Evolutionary conservation across 352 stramenopile species (phyloP).

Genomic region (Blastocystis sp.): DNA sequence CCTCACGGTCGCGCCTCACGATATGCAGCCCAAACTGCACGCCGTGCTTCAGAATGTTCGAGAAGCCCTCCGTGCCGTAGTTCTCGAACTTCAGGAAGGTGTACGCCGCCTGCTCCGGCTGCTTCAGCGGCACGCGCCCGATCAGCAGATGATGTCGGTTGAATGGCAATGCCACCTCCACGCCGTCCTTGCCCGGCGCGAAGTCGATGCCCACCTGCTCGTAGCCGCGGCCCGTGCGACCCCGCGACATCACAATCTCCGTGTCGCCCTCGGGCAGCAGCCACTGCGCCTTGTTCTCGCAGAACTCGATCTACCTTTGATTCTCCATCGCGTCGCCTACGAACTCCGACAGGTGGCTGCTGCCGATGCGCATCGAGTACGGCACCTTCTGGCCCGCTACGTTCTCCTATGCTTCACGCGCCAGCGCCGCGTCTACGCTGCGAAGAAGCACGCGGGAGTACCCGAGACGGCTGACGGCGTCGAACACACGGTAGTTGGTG

Average conservation of each 20-base stretch:
- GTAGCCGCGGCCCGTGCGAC: conserved; percentile 39
- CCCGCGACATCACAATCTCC: conserved; percentile 57
- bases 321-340: background rate
- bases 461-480: conserved; percentile 40
- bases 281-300: conserved; percentile 66
- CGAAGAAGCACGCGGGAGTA: conserved; percentile 56
- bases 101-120: conserved; percentile 21
- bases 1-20: conserved; percentile 21
- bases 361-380: conserved; percentile 65
- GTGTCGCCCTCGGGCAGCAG: conserved; percentile 63
- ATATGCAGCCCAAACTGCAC: conserved; percentile 61
- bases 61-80: conserved; percentile 42
- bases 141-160: conserved; percentile 43
- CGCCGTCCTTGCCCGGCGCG: background rate
- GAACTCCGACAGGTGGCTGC: conserved; percentile 37
- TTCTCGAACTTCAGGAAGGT: conserved; percentile 67
- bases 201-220: conserved; percentile 62
- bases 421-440: background rate
- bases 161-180: conserved; percentile 53
- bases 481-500: conserved; percentile 28
- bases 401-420: conserved; percentile 6
- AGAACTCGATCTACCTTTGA: conserved; percentile 54
- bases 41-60: conserved; percentile 35
- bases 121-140: conserved; percentile 61
- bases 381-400: conserved; percentile 41